phyloP scores from a whole-genome alignment of 495 filamentous ascomycete genomes.

The Aspergillus cristatus region DNA sequence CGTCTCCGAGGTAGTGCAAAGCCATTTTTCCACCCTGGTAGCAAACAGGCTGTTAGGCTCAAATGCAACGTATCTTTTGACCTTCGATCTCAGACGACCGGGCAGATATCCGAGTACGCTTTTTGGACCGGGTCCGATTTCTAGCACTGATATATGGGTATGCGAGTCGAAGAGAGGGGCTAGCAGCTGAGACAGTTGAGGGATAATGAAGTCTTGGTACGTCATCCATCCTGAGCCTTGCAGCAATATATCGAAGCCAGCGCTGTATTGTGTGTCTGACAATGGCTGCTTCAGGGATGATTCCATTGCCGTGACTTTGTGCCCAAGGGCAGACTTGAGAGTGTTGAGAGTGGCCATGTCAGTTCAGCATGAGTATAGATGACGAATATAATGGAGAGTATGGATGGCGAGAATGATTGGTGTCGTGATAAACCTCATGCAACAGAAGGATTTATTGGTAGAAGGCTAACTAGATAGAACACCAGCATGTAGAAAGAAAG shows the following conservation, averaged over 20 bases:
- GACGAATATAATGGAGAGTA: too few relatives aligned
- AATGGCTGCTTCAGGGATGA: constrained; percentile 30
- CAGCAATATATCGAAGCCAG: constrained; percentile 42
- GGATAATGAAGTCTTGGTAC: constrained; percentile 51
- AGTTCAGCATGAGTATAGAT: too few relatives aligned
- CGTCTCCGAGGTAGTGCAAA: constrained; percentile 13
- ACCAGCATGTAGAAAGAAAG: too few relatives aligned
- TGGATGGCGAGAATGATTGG: too few relatives aligned
- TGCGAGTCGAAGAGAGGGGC: constrained; percentile 38
- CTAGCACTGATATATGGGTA: constrained; percentile 42
- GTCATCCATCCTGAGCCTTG: constrained; percentile 24
- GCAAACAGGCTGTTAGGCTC: constrained; percentile 49
- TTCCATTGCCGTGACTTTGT: constrained; percentile 22
- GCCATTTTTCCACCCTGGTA: constrained; percentile 37
- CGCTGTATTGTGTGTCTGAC: constrained; percentile 44
- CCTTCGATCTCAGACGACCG: constrained; percentile 28
- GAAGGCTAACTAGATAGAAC: too few relatives aligned
- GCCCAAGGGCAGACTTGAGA: constrained; percentile 40
- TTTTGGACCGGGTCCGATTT: constrained; percentile 53
- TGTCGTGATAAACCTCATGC: too few relatives aligned
- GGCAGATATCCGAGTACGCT: constrained; percentile 48
- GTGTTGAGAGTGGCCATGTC: constrained; percentile 43
- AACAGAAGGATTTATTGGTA: too few relatives aligned
- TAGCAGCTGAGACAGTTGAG: constrained; percentile 44
- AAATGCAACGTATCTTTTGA: constrained; percentile 45